Evolutionary conservation across 192 early-diverging fungal genomes (phyloP).

Genomic region (Kappamyces sp.): DNA sequence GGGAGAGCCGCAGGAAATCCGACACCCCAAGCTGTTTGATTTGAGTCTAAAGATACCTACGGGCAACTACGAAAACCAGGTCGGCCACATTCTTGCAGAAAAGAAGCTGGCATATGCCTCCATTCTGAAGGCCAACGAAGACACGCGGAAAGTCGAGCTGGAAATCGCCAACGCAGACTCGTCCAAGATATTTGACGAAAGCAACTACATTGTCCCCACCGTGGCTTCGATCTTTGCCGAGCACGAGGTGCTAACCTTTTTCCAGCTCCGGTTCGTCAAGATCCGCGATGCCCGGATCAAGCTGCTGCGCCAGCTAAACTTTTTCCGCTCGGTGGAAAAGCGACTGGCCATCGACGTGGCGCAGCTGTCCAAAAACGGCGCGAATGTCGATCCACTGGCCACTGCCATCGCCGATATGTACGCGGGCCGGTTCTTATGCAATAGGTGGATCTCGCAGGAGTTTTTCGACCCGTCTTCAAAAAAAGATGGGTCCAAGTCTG

Average conservation of each 20-base stretch:
- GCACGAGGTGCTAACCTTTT: constrained; percentile 42
- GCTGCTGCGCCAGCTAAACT: constrained; percentile 43
- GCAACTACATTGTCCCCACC: constrained; percentile 23
- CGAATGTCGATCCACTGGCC: constrained; percentile 13
- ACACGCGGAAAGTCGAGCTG: constrained; percentile 32
- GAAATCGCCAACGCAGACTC: constrained; percentile 29
- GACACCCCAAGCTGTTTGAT: constrained; percentile 36
- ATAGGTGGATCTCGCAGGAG: constrained; percentile 28
- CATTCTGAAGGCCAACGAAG: constrained; percentile 34
- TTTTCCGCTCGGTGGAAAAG: constrained; percentile 47
- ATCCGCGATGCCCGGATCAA: constrained; percentile 33
- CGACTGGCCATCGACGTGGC: constrained; percentile 36
- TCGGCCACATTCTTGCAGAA: constrained; percentile 37
- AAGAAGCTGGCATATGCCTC: constrained; percentile 42
- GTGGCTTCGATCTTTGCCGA: constrained; percentile 46
- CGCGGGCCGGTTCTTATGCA: background rate
- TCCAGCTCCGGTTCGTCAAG: constrained; percentile 34
- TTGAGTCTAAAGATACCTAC: constrained; percentile 41
- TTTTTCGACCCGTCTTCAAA: constrained; percentile 30
- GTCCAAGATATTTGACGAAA: constrained; percentile 3
- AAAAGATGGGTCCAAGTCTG: background rate
- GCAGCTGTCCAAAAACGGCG: background rate
- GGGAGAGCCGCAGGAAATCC: background rate
- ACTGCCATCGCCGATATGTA: constrained; percentile 27
- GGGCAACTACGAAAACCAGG: constrained; percentile 17